Base-by-base conservation (phyloP, 345 rosid genomes). In the Eucalyptus decipiens region DNA sequence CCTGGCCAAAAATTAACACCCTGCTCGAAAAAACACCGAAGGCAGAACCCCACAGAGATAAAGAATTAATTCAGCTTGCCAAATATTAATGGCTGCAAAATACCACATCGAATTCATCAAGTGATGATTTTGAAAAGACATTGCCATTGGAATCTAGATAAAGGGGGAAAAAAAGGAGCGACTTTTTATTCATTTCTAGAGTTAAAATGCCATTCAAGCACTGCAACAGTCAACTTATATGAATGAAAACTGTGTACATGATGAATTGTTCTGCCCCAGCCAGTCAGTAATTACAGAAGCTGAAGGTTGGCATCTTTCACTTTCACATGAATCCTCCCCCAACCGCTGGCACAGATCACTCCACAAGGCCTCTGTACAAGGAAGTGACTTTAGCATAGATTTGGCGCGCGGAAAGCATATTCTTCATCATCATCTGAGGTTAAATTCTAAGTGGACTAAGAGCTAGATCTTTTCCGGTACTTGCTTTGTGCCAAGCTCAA, bases 401-500 rank as follows among this genome's bases (percentile, higher is more conserved):
- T 28, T 18, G 30, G 56, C 34, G 16, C 5, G 28, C 16, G 42
- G 11, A 30, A 86, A 86, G 34, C 87, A n/a, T 18, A 7, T 37
- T 76, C 47, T 76, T 76, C 47, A 7, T 76, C 81, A 72, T 37
- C 83, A 21, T 76, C 83, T 76, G 83, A 76, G 83, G 28, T 76
- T 11, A 21, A 76, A 37, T 40, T 76, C 83, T 76, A 37, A 76
- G 24, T 10, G 19, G 47, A 37, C 43, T 85, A 85, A 47, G 56
- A 48, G 56, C 51, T 30, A 15, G 87, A 56, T 87, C 87, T 90
- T 51, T 88, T 52, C 48, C 87, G 81, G 54, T 56, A 90, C 43
- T 90, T 92, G 88, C 94, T 94, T 88, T 92, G 94, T 37, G 90
- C 94, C 87, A 96, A 92, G 94, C 94, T 94, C 94, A 94, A 88